These are phyloP conservation scores for Aschersonia sp. DNA, from an alignment of 2,329 filamentous ascomycete species.

Conservation along the genomic window DNA sequence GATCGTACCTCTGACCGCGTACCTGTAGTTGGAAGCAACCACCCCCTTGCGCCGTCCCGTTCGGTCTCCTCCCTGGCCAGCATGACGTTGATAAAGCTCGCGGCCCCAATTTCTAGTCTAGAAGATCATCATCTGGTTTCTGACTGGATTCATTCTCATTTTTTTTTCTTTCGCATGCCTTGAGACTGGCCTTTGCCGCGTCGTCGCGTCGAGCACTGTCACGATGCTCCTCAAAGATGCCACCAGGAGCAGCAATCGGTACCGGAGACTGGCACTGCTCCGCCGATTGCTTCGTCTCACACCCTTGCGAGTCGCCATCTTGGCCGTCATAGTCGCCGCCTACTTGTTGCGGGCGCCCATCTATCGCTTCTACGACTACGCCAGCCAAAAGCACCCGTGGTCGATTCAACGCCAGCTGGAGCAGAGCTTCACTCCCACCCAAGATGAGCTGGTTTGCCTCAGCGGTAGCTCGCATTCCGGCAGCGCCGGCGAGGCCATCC, in stretches of 20 bases:
- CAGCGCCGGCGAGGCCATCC: slow-evolving; percentile 2
- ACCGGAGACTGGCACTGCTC: neutral
- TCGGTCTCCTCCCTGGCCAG: neutral
- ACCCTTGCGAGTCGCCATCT: neutral
- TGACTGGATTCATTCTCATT: too few species aligned
- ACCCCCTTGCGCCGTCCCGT: neutral
- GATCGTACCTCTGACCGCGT: too few species aligned
- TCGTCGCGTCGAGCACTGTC: neutral
- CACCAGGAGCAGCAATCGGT: neutral
- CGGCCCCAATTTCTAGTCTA: too few species aligned
- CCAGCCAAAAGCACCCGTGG: slow-evolving; percentile 3
- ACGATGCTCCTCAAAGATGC: slow-evolving; percentile 2
- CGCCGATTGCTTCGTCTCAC: neutral
- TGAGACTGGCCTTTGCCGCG: too few species aligned
- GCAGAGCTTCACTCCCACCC: slow-evolving; percentile 5
- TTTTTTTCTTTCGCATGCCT: too few species aligned
- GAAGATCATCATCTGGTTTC: neutral
- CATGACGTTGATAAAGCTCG: neutral
- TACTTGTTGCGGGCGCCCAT: neutral
- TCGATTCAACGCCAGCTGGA: slow-evolving; percentile 5
- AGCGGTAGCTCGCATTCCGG: neutral
- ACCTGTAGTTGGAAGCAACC: neutral
- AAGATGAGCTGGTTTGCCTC: slow-evolving; percentile 5
- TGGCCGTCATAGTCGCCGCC: neutral
- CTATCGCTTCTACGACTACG: slow-evolving; percentile 1